A percentile compares a stretch with the other conserved stretches of the same genome.
Conservation (phyloP, 2,329 filamentous ascomycete species). For the Aureobasidium leucospermi region DNA sequence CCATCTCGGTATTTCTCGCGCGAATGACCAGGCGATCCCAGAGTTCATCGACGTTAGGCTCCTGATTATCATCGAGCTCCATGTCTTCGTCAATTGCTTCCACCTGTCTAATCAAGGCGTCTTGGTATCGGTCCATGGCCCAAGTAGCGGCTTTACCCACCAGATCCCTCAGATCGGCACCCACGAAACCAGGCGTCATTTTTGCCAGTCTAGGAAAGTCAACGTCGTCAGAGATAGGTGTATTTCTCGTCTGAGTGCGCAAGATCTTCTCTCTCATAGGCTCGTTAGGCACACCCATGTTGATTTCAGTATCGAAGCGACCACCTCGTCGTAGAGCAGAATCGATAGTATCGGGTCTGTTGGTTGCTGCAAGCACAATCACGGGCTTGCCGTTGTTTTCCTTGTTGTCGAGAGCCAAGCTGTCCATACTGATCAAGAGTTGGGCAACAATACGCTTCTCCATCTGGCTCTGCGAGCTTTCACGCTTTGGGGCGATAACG, state of each 20-base stretch:
- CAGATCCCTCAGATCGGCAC: constrained; percentile 72
- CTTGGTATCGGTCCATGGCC: constrained; percentile 55
- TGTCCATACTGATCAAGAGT: constrained; percentile 79
- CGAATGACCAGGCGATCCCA: constrained; percentile 45
- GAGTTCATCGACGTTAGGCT: constrained; percentile 25
- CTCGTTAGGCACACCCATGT: constrained; percentile 80
- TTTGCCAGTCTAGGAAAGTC: constrained; percentile 70
- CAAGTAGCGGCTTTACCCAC: constrained; percentile 58
- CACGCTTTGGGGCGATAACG: constrained; percentile 78
- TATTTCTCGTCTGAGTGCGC: constrained; percentile 60
- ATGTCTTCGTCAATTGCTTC: constrained; percentile 32
- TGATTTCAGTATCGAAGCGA: constrained; percentile 75
- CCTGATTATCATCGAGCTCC: constrained; percentile 42
- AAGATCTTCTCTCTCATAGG: constrained; percentile 71
- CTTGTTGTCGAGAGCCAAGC: constrained; percentile 55
- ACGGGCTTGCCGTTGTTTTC: constrained; percentile 67
- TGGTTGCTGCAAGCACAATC: constrained; percentile 85
- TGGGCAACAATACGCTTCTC: constrained; percentile 81
- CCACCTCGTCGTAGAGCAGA: constrained; percentile 66
- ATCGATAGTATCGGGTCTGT: constrained; percentile 78
- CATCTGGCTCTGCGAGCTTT: constrained; percentile 78
- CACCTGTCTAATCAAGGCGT: constrained; percentile 40
- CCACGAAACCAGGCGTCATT: constrained; percentile 85
- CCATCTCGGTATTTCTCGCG: constrained; percentile 39
- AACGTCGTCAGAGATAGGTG: constrained; percentile 59